These are phyloP conservation scores for Elsinoe arachidis DNA, from an alignment of 2,329 filamentous ascomycete genomes.

Conservation along the genomic window DNA sequence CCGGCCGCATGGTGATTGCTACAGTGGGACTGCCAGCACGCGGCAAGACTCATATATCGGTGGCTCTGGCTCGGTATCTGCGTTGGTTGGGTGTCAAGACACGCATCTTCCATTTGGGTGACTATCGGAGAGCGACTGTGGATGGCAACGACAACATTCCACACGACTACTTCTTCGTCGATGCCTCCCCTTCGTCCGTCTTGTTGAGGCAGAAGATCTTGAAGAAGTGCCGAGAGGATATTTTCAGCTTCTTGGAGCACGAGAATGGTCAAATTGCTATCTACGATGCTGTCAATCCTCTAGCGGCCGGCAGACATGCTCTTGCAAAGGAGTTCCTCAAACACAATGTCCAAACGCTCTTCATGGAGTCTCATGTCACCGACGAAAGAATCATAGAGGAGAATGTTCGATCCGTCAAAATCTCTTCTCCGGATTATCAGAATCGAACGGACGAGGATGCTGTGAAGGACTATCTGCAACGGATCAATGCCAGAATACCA, in stretches of 20 bases:
- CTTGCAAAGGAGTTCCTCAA: slow-evolving; percentile 96
- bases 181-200: slow-evolving; percentile 86
- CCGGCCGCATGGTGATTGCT: slow-evolving; percentile 91
- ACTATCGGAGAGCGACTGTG: slow-evolving; percentile 88
- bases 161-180: slow-evolving; percentile 95
- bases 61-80: slow-evolving; percentile 87
- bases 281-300: slow-evolving; percentile 94
- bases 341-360: slow-evolving; percentile 89
- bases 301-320: slow-evolving; percentile 69
- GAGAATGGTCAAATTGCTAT: slow-evolving; percentile 98
- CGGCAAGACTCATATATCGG: slow-evolving; percentile 96
- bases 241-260: slow-evolving; percentile 90
- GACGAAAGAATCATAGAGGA: slow-evolving; percentile 91
- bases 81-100: slow-evolving; percentile 98
- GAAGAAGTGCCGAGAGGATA: slow-evolving; percentile 94
- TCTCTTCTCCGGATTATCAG: slow-evolving; percentile 92
- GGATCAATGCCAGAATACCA: slow-evolving; percentile 87
- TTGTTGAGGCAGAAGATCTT: slow-evolving; percentile 92
- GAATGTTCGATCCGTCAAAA: slow-evolving; percentile 95
- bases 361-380: slow-evolving; percentile 92
- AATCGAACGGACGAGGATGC: slow-evolving; percentile 90
- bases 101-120: slow-evolving; percentile 91
- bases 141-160: slow-evolving; percentile 77
- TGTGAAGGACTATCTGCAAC: slow-evolving; percentile 78
- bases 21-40: slow-evolving; percentile 92